Percentiles rank a stretch among this genome's conserved stretches.
phyloP scores from a whole-genome alignment of 1,139 yeast genomes.

The Chernovozyma aurita region DNA sequence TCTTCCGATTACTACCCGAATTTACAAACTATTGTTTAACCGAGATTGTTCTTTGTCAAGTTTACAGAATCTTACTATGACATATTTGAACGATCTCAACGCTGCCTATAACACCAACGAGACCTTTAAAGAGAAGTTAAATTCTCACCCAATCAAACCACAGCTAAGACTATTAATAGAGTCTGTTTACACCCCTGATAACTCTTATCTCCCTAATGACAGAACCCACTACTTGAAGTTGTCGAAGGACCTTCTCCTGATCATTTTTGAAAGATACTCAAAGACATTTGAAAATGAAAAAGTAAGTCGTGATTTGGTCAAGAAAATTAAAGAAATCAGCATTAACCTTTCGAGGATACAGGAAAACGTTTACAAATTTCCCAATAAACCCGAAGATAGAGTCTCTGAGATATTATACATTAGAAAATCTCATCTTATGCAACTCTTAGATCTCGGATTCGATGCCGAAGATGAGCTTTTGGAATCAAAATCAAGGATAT shows the following conservation, averaged over 20 bases:
- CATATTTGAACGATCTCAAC: not conserved
- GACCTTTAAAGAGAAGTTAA: constrained; percentile 1
- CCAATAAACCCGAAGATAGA: not conserved
- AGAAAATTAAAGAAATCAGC: not conserved
- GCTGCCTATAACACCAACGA: not conserved
- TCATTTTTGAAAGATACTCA: not conserved
- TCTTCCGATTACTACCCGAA: constrained; percentile 26
- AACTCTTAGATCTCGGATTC: not conserved
- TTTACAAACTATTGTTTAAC: constrained; percentile 15
- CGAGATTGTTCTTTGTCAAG: not conserved
- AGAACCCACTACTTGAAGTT: constrained; percentile 1
- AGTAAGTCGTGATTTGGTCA: not conserved
- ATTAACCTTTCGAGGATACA: not conserved
- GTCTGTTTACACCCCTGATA: not conserved
- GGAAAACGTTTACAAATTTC: not conserved
- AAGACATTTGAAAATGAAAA: not conserved
- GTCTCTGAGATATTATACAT: constrained; percentile 1
- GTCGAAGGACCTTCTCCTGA: constrained; percentile 1
- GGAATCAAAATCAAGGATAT: not conserved
- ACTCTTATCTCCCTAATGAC: not conserved
- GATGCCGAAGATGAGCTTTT: not conserved
- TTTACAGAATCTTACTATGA: constrained; percentile 1
- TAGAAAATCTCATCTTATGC: constrained; percentile 4
- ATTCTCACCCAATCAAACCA: not conserved
- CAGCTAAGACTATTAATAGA: not conserved